phyloP scores from a whole-genome alignment of 768 basidiomycete species.

The Mycena metata region DNA sequence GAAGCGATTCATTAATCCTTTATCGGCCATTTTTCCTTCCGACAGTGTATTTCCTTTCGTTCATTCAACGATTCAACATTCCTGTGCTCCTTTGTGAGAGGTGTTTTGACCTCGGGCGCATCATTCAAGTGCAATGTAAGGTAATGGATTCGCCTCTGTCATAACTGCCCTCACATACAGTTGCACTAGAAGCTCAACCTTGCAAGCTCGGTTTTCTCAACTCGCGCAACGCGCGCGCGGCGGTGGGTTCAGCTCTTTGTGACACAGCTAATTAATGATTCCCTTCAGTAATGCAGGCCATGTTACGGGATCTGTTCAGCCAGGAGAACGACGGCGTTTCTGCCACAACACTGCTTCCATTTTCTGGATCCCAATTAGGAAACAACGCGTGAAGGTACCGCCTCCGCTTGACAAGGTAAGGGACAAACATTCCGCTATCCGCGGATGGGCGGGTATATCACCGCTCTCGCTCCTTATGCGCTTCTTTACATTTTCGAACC shows the following conservation, averaged over 20 bases:
- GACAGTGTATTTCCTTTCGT: too few relatives aligned
- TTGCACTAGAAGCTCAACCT: constrained; percentile 11
- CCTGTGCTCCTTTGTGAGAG: too few relatives aligned
- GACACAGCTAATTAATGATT: constrained; percentile 1
- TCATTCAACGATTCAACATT: too few relatives aligned
- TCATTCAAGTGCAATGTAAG: too few relatives aligned
- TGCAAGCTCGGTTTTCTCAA: background rate
- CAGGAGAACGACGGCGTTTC: background rate
- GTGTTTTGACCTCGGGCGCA: too few relatives aligned
- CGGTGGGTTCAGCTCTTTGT: background rate
- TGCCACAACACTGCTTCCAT: constrained; percentile 19
- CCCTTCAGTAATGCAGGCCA: background rate
- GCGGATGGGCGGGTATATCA: constrained; percentile 17
- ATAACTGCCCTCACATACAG: background rate
- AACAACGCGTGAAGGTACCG: background rate
- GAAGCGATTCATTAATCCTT: too few relatives aligned
- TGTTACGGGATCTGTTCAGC: background rate
- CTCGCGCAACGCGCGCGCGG: background rate
- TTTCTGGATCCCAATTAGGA: background rate
- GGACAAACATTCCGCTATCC: constrained; percentile 20
- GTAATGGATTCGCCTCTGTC: constrained; percentile 24
- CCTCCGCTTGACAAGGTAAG: constrained; percentile 6
- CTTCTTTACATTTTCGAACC: constrained; percentile 28
- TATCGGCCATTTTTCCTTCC: too few relatives aligned
- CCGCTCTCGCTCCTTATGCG: constrained; percentile 21